phyloP scores from a whole-genome alignment of 352 stramenopile species.

The Globisporangium cederbergense region DNA sequence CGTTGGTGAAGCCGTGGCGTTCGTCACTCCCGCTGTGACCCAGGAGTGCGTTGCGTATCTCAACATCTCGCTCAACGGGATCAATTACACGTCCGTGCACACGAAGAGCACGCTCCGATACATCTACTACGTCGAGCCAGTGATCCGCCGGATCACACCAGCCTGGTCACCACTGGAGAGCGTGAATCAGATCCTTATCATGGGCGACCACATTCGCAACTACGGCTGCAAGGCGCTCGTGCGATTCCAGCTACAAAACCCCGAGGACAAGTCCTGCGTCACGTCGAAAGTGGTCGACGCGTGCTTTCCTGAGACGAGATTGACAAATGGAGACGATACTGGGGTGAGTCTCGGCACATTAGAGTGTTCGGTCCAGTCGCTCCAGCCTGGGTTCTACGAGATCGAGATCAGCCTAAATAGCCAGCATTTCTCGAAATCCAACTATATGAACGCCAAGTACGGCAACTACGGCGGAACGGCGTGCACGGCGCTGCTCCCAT shows the following conservation, averaged over 20 bases:
- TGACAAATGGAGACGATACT: background rate
- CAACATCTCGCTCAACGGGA: constrained; percentile 73
- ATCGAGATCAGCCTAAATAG: constrained; percentile 66
- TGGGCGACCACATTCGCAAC: constrained; percentile 48
- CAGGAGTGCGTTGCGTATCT: constrained; percentile 39
- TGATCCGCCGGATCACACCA: constrained; percentile 48
- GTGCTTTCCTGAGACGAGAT: constrained; percentile 21
- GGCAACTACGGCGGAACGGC: constrained; percentile 60
- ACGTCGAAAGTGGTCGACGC: constrained; percentile 25
- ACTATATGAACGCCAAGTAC: constrained; percentile 54
- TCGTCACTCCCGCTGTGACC: constrained; percentile 39
- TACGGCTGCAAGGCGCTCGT: constrained; percentile 46
- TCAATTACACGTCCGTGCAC: constrained; percentile 63
- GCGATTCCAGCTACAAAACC: constrained; percentile 40
- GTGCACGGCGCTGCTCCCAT: constrained; percentile 55
- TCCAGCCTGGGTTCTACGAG: constrained; percentile 46
- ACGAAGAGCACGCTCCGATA: constrained; percentile 39
- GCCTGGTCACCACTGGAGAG: constrained; percentile 44
- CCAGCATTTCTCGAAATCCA: constrained; percentile 56
- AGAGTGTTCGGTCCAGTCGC: constrained; percentile 34
- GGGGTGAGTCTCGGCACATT: constrained; percentile 10
- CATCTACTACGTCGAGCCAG: constrained; percentile 53
- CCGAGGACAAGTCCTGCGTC: constrained; percentile 15
- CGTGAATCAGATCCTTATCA: constrained; percentile 27
- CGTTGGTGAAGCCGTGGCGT: constrained; percentile 55